phyloP scores from a whole-genome alignment of 805 yeast genomes.

The Cyberlindnera suaveolens region DNA sequence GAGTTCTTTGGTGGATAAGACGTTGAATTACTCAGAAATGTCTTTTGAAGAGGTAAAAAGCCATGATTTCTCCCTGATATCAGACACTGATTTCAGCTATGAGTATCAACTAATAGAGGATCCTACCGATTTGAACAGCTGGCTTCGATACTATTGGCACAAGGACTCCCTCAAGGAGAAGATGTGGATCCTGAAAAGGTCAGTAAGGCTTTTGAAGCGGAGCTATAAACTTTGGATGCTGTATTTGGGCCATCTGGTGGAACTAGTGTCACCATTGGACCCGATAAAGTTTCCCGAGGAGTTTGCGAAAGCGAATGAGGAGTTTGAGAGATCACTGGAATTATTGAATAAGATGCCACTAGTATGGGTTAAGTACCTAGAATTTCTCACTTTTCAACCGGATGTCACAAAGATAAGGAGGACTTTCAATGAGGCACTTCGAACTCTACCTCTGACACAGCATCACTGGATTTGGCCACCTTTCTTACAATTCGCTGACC shows the following conservation, averaged over 20 bases:
- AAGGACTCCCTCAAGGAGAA: conserved; percentile 24
- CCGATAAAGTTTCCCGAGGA: conserved; percentile 26
- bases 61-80: neutral
- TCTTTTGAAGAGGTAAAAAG: no score
- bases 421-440: conserved; percentile 45
- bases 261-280: conserved; percentile 23
- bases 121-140: conserved; percentile 30
- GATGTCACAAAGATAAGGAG: conserved; percentile 34
- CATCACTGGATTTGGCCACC: conserved; percentile 52
- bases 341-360: conserved; percentile 38
- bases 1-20: no score
- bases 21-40: no score
- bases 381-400: conserved; percentile 31
- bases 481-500: conserved; percentile 43
- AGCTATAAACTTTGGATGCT: conserved; percentile 51
- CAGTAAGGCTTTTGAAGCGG: conserved; percentile 36
- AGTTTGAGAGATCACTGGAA: conserved; percentile 43
- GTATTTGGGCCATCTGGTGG: conserved; percentile 38
- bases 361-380: conserved; percentile 47
- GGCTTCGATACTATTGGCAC: conserved; percentile 34
- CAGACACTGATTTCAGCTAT: conserved; percentile 31
- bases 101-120: conserved; percentile 37
- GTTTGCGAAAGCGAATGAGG: conserved; percentile 30
- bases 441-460: conserved; percentile 41
- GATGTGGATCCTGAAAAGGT: conserved; percentile 47